Conservation (phyloP, 305 asterid genomes). For the Fraxinus platypoda region DNA sequence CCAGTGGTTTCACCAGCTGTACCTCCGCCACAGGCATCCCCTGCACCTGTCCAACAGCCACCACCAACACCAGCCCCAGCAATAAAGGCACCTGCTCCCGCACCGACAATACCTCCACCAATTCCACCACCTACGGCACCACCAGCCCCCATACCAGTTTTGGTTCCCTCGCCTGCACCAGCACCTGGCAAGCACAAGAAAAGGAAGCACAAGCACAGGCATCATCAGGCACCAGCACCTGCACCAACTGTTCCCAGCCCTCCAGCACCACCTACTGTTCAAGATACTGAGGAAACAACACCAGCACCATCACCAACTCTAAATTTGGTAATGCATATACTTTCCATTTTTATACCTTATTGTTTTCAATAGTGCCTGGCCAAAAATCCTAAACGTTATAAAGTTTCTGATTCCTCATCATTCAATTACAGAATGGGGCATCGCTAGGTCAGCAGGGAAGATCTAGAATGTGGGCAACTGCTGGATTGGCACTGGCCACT, state of each 20-base stretch:
- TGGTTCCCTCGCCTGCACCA: constrained; percentile 53
- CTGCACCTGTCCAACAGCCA: constrained; percentile 37
- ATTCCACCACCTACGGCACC: constrained; percentile 23
- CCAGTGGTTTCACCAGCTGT: constrained; percentile 37
- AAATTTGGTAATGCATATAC: constrained; percentile 57
- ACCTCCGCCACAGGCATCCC: constrained; percentile 48
- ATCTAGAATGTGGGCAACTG: constrained; percentile 42
- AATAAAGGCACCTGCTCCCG: constrained; percentile 19
- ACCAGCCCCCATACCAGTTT: constrained; percentile 29
- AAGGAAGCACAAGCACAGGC: constrained; percentile 42
- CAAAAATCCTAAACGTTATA: constrained; percentile 5
- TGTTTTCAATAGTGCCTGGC: background rate
- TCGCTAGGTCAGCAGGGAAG: constrained; percentile 51
- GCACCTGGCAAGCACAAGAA: constrained; percentile 47
- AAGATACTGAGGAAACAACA: constrained; percentile 50
- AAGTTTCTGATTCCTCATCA: constrained; percentile 18
- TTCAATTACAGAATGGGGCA: constrained; percentile 55
- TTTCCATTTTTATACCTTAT: background rate
- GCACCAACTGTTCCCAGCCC: constrained; percentile 79
- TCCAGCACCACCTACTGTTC: constrained; percentile 79
- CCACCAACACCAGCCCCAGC: constrained; percentile 30
- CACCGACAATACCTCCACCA: constrained; percentile 32
- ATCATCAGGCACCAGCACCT: constrained; percentile 79
- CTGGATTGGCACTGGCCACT: constrained; percentile 53
- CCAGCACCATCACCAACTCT: constrained; percentile 80